phyloP scores from a whole-genome alignment of 129 eudicot species.

The Gnaphalium uliginosum region DNA sequence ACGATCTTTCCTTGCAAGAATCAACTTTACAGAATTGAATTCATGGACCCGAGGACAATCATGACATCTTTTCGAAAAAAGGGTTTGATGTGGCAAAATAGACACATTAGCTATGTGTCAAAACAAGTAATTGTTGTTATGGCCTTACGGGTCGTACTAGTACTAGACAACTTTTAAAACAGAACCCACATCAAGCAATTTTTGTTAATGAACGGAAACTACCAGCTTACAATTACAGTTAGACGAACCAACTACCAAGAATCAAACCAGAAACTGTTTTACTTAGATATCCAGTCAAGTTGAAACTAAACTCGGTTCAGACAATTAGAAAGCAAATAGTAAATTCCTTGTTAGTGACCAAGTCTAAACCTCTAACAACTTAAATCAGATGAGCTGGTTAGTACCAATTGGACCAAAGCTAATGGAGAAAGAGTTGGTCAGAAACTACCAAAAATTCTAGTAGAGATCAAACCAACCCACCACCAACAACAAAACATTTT shows the following conservation, averaged over 20 bases:
- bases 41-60: background rate
- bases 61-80: background rate
- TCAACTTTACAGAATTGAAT: background rate
- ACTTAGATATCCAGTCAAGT: background rate
- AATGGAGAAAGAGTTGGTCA: conserved; percentile 20
- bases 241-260: background rate
- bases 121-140: background rate
- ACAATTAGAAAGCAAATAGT: background rate
- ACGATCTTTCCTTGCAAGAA: background rate
- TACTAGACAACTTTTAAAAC: background rate
- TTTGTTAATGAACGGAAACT: no score
- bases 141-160: no score
- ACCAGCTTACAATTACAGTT: background rate
- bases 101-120: background rate
- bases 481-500: background rate
- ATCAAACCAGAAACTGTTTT: background rate
- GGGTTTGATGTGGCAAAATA: background rate
- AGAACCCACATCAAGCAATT: background rate
- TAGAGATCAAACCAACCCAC: conserved; percentile 27
- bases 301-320: background rate
- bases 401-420: conserved; percentile 5
- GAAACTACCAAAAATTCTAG: conserved; percentile 17
- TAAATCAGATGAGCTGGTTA: background rate
- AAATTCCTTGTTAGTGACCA: background rate
- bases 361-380: background rate